Conservation (phyloP, 768 basidiomycete genomes). For the Rhodotorula sphaerocarpa region DNA sequence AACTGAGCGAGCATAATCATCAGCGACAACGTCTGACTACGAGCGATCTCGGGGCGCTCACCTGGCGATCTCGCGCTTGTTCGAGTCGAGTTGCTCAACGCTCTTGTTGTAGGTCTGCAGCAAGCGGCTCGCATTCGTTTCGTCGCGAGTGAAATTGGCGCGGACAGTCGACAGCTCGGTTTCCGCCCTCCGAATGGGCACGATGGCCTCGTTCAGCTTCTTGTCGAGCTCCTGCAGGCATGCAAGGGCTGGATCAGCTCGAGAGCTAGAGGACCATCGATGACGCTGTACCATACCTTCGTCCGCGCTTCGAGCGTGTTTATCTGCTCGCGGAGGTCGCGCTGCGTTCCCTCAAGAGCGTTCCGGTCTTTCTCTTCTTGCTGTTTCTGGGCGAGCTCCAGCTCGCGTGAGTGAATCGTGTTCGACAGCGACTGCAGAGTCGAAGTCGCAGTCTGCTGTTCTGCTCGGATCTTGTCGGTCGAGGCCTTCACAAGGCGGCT, state of each 20-base stretch:
- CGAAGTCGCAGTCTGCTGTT: slow-evolving; percentile 14
- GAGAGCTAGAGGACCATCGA: not conserved
- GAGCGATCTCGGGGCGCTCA: not conserved
- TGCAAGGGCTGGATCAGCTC: no score
- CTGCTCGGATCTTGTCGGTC: slow-evolving; percentile 23
- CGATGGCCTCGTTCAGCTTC: slow-evolving; percentile 28
- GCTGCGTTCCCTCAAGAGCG: slow-evolving; percentile 37
- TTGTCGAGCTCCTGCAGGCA: slow-evolving; percentile 30
- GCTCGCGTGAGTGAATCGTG: slow-evolving; percentile 26
- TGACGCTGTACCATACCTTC: slow-evolving; percentile 47
- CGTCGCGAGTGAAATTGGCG: slow-evolving; percentile 18
- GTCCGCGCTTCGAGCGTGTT: slow-evolving; percentile 66
- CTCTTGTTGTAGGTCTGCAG: slow-evolving; percentile 30
- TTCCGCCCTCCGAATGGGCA: slow-evolving; percentile 34
- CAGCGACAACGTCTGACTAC: not conserved
- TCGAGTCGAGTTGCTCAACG: slow-evolving; percentile 23
- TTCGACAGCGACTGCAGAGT: slow-evolving; percentile 18
- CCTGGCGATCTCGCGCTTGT: slow-evolving; percentile 27
- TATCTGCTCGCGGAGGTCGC: slow-evolving; percentile 48
- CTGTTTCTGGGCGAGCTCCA: slow-evolving; percentile 26
- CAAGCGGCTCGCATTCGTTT: slow-evolving; percentile 13
- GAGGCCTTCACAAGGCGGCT: slow-evolving; percentile 45
- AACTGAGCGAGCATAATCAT: slow-evolving; percentile 10
- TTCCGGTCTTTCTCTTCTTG: slow-evolving; percentile 35
- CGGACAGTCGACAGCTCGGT: slow-evolving; percentile 28